Conservation (phyloP, 2,329 filamentous ascomycete species). For the Knufia petricola region DNA sequence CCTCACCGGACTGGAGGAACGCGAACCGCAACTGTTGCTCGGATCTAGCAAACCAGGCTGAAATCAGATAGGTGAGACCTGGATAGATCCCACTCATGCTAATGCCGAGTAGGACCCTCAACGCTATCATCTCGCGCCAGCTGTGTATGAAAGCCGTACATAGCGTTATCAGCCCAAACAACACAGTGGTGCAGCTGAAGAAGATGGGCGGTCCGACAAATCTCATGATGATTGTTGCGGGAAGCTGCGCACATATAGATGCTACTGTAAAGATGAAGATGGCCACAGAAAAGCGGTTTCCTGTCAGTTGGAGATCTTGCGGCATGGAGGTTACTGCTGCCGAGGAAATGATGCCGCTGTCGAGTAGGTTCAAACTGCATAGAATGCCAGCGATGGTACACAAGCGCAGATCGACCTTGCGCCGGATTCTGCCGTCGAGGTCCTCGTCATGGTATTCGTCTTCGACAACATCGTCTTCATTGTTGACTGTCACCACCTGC, state of each 20-base stretch:
- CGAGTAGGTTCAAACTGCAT: slow-evolving; percentile 59
- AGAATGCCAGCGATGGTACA: slow-evolving; percentile 64
- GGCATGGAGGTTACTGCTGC: slow-evolving; percentile 62
- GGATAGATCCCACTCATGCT: slow-evolving; percentile 44
- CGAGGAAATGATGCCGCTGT: slow-evolving; percentile 59
- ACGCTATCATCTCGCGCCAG: slow-evolving; percentile 60
- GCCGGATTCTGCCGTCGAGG: slow-evolving; percentile 11
- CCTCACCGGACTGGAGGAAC: slow-evolving; percentile 54
- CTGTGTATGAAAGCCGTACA: slow-evolving; percentile 58
- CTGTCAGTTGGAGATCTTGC: slow-evolving; percentile 52
- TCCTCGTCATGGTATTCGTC: neutral
- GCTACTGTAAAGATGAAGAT: slow-evolving; percentile 67
- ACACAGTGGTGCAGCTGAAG: slow-evolving; percentile 51
- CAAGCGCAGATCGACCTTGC: slow-evolving; percentile 57
- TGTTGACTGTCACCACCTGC: neutral
- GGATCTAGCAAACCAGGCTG: slow-evolving; percentile 52
- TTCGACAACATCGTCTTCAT: neutral
- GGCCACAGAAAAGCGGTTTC: slow-evolving; percentile 57
- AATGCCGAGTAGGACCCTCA: slow-evolving; percentile 57
- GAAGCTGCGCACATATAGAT: slow-evolving; percentile 58
- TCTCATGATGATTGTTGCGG: slow-evolving; percentile 57
- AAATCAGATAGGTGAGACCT: slow-evolving; percentile 38
- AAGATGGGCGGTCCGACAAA: slow-evolving; percentile 54
- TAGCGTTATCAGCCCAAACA: slow-evolving; percentile 56
- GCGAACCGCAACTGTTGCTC: slow-evolving; percentile 60